Conservation (phyloP, 345 rosid genomes). For the Populus pruinosa region DNA sequence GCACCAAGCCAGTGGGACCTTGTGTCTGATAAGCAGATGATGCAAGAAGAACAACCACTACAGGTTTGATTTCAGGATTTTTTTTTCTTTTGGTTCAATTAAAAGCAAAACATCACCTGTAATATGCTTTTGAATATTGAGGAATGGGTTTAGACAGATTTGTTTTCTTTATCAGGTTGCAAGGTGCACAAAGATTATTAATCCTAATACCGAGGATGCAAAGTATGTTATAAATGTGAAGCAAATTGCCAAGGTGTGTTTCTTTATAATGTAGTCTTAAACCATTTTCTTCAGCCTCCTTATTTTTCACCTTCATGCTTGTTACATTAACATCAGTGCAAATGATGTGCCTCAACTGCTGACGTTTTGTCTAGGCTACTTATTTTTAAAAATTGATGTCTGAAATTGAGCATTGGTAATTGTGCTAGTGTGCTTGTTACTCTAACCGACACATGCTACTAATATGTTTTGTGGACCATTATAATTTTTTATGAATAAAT, state of each 20-base stretch:
- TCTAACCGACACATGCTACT: background rate
- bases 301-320: background rate
- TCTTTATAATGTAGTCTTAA: background rate
- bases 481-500: no score
- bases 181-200: constrained; percentile 93
- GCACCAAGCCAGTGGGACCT: constrained; percentile 99
- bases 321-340: background rate
- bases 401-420: background rate
- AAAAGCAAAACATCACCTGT: no score
- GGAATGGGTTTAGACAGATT: background rate
- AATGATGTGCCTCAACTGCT: background rate
- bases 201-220: constrained; percentile 92
- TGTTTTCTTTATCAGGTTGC: constrained; percentile 56
- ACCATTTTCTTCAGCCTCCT: background rate
- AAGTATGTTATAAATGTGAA: constrained; percentile 94
- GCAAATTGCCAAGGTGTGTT: constrained; percentile 86
- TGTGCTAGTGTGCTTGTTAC: background rate
- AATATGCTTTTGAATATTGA: background rate
- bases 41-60: constrained; percentile 99
- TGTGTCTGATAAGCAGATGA: constrained; percentile 97
- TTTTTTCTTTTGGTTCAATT: background rate
- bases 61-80: constrained; percentile 31
- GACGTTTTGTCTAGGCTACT: background rate
- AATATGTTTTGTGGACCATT: background rate
- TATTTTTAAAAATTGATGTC: background rate